A percentile compares a stretch with the other conserved stretches of the same genome.
phyloP scores from a whole-genome alignment of 2,329 filamentous ascomycete species.

The Aspergillus quadricinctus region DNA sequence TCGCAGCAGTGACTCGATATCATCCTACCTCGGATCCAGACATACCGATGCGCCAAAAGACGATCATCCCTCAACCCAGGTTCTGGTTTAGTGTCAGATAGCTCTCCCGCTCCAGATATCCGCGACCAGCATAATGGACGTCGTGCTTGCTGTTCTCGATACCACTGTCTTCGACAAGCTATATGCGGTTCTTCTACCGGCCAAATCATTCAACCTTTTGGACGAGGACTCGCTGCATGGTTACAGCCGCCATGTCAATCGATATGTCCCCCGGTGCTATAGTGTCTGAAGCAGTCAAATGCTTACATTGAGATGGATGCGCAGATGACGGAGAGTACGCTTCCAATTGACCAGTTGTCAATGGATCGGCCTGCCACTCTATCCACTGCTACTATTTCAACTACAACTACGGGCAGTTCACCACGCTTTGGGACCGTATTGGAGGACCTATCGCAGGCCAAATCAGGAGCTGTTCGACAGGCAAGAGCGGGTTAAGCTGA shows the following conservation, averaged over 20 bases:
- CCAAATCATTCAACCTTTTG: neutral
- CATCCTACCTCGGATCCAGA: too few species aligned
- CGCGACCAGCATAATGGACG: constrained; percentile 11
- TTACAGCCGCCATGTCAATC: constrained; percentile 5
- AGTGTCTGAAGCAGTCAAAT: neutral
- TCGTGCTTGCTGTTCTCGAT: constrained; percentile 18
- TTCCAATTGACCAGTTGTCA: constrained; percentile 78
- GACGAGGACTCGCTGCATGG: neutral
- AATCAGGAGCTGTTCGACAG: neutral
- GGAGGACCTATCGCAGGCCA: constrained; percentile 55
- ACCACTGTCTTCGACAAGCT: constrained; percentile 18
- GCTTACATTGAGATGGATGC: neutral
- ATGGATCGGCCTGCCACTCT: constrained; percentile 93
- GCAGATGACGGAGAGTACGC: constrained; percentile 84
- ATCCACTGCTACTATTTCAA: constrained; percentile 86
- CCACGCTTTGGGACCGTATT: constrained; percentile 84
- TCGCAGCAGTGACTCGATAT: too few species aligned
- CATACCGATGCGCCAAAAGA: too few species aligned
- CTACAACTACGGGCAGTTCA: constrained; percentile 95
- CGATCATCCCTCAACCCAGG: too few species aligned
- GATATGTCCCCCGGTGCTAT: constrained; percentile 2
- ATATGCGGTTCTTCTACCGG: constrained; percentile 14
- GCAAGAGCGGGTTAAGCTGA: neutral
- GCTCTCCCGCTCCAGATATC: neutral
- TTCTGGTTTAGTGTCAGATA: neutral